Base-by-base conservation (phyloP, 2,329 filamentous ascomycete species). In the Pseudomassariella vexata region DNA sequence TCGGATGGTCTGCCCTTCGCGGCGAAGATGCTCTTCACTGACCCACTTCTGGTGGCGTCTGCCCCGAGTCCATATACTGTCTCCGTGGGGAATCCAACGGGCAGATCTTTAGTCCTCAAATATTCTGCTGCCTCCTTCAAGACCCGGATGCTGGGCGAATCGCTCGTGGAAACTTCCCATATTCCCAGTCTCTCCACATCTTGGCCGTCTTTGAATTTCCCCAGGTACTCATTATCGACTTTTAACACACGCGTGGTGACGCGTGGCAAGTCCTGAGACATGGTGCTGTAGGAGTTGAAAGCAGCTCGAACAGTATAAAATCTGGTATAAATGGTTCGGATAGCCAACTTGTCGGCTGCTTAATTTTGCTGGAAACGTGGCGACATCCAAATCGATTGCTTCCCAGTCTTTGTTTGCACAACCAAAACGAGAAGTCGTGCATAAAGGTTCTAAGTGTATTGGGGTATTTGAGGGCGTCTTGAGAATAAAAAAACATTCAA, bases 11-110 rank as follows among this genome's bases (percentile, higher is more conserved):
- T 68, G 35, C 87, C 84, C 62, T 98, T 98, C 32, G 86, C 88
- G 15, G 76, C 70, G 58, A 92, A 98, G 45, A 98, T 98, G n/a
- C 88, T 89, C 50, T 73, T 79, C 6, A 96, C 90, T 2, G 90
- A 84, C 16, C 65, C 68, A 49, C 81, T 87, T 47, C 87, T 76
- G 17, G 89, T 96, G 9, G 92, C 92, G 62, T 96, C 92, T 10
- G 92, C 92, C n/a, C 88, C 92, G 6, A 98, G 72, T 0, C 92
- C 92, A 55, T 98, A 98, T 1, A 98, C 92, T 1, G 92, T 98
- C 62, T 98, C 92, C 0, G 92, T 98, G 1, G 92, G 92, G 54
- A 98, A 98, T 2, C 86, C 92, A 28, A 98, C 87, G 5, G 92
- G 92, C 4, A 73, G 72, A 52, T 85, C 72, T 31, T 72, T 79